Conservation (phyloP, 164 flowering plant genomes). For the Magnolia kwangsiensis region DNA sequence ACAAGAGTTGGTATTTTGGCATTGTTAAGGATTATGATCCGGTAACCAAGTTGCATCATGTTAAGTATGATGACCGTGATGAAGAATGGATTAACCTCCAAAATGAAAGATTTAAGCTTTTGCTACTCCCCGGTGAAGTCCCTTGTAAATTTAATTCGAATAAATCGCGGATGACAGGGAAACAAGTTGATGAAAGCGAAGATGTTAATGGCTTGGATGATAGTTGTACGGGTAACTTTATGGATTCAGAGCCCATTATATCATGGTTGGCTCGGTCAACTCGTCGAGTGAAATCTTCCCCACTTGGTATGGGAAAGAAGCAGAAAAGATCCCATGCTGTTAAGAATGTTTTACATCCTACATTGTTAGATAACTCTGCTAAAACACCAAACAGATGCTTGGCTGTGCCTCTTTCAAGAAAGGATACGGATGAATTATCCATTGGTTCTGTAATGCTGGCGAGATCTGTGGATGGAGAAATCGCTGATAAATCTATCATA, state of each 20-base stretch:
- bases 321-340: slow-evolving; percentile 26
- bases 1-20: slow-evolving; percentile 91
- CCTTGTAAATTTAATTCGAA: slow-evolving; percentile 39
- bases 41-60: slow-evolving; percentile 66
- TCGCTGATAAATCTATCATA: slow-evolving; percentile 20
- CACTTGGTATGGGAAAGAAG: slow-evolving; percentile 39
- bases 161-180: slow-evolving; percentile 22
- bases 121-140: slow-evolving; percentile 76
- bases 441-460: slow-evolving; percentile 15
- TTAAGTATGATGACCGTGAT: slow-evolving; percentile 94
- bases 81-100: slow-evolving; percentile 89
- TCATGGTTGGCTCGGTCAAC: slow-evolving; percentile 80
- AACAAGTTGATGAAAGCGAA: slow-evolving; percentile 21
- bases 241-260: slow-evolving; percentile 86
- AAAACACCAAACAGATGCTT: slow-evolving; percentile 13
- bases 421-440: slow-evolving; percentile 16
- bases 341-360: slow-evolving; percentile 4
- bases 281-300: slow-evolving; percentile 47
- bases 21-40: slow-evolving; percentile 66
- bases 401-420: slow-evolving; percentile 17
- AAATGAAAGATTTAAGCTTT: slow-evolving; percentile 79
- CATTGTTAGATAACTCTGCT: slow-evolving; percentile 26
- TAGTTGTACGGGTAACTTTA: slow-evolving; percentile 30
- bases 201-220: slow-evolving; percentile 30
- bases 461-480: slow-evolving; percentile 18